Evolutionary conservation across 2,329 filamentous ascomycete species (phyloP).

Genomic region (Hypoxylon sp.): DNA sequence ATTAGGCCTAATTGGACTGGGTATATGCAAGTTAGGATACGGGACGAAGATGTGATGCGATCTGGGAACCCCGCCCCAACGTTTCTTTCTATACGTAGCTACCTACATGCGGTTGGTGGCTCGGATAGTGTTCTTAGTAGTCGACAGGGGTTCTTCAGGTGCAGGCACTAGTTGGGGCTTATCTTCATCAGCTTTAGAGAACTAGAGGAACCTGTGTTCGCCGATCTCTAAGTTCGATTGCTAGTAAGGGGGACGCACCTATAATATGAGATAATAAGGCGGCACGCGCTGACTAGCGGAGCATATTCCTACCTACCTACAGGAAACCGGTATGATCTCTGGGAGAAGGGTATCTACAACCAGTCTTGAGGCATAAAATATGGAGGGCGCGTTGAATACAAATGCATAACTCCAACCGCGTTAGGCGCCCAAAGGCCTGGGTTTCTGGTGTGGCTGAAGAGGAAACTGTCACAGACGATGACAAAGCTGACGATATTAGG

Average conservation of each 20-base stretch:
- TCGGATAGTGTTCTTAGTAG: slow-evolving; percentile 20
- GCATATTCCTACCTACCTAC: slow-evolving; percentile 1
- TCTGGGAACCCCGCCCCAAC: slow-evolving; percentile 26
- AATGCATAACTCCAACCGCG: background rate
- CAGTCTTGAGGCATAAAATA: background rate
- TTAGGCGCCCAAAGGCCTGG: background rate
- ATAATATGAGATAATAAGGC: slow-evolving; percentile 15
- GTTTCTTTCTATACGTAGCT: slow-evolving; percentile 13
- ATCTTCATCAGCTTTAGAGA: background rate
- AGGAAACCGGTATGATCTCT: slow-evolving; percentile 5
- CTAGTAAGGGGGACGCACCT: background rate
- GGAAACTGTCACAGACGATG: slow-evolving; percentile 5
- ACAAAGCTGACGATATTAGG: slow-evolving; percentile 1
- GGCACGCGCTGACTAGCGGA: background rate
- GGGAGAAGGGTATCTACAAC: background rate
- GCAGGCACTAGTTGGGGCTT: background rate
- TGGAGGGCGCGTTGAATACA: background rate
- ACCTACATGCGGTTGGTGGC: slow-evolving; percentile 14
- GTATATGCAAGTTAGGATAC: slow-evolving; percentile 7
- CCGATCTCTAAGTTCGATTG: background rate
- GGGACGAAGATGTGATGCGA: slow-evolving; percentile 16
- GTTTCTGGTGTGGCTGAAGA: background rate
- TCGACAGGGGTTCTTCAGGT: slow-evolving; percentile 6
- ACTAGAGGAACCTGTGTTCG: slow-evolving; percentile 4
- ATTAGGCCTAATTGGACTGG: slow-evolving; percentile 23